Evolutionary conservation across 768 basidiomycete genomes (phyloP), one percentile per base, ranked within the genome.

Genomic region (Russula ochroleuca): DNA sequence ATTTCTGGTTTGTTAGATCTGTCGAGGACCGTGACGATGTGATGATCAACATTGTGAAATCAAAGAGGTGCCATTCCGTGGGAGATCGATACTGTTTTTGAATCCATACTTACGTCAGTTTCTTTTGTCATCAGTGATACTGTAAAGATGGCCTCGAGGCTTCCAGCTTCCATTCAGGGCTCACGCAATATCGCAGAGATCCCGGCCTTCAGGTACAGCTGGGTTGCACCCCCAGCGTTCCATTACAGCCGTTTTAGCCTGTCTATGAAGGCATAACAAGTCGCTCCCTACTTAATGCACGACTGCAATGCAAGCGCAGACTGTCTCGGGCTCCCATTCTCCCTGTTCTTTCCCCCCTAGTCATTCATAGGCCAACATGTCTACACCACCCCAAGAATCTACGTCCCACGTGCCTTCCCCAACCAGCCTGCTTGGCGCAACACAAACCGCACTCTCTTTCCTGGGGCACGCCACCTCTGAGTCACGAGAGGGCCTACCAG

Each of bases 221-320:
- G 38, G 5, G 45, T 35, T 35, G 4, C 35, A 28, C 28, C 2
- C 28, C 2, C 5, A 10, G 45, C 35, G 5, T 59, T 64, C 63
- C 63, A 64, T 64, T 59, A 11, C 63, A 53, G 17, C 63, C 60
- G 63, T 59, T 52, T 28, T 28, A 28, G 43, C 28, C 5, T 28
- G 28, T 31, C 17, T 11, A 28, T 28, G 28, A 28, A 28, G 2
- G 17, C 47, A 4, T 33, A 19, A 11, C 28, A 10, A 5, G 23
- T 21, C 9, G n/a, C 21, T 6, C 13, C 1, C 31, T 28, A 59
- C 54, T 59, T 55, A 63, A 45, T 41, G 56, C 56, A 31, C 7
- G 14, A 13, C 17, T 10, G 33, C 10, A 38, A 14, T 14, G 31
- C 41, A n/a, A 50, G 7, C 33, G 10, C 45, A 23, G n/a, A 47